phyloP scores from a whole-genome alignment of 805 yeast species.

The Candida anglica region DNA sequence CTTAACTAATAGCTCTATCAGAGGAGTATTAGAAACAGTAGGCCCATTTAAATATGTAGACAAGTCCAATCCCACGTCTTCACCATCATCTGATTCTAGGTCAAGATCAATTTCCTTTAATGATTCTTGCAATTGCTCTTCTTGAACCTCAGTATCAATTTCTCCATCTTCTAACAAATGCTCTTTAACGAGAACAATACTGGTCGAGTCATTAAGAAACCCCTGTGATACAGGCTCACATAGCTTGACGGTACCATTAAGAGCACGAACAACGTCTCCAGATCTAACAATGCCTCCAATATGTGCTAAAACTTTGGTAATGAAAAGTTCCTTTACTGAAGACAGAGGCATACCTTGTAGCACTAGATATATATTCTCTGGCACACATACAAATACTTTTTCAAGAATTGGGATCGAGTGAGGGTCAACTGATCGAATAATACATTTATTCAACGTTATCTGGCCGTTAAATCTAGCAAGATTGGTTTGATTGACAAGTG shows the following conservation, averaged over 20 bases:
- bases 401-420: conserved; percentile 36
- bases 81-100: conserved; percentile 8
- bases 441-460: conserved; percentile 39
- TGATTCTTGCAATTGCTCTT: conserved; percentile 4
- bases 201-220: conserved; percentile 37
- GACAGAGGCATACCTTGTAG: conserved; percentile 26
- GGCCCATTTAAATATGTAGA: conserved; percentile 31
- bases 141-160: neutral
- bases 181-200: conserved; percentile 48
- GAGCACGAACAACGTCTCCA: conserved; percentile 38
- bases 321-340: conserved; percentile 30
- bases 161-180: conserved; percentile 7
- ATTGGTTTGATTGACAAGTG: conserved; percentile 34
- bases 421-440: conserved; percentile 29
- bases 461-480: conserved; percentile 30
- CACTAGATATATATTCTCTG: conserved; percentile 34
- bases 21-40: conserved; percentile 13
- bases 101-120: too few relatives aligned
- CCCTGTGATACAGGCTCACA: conserved; percentile 82
- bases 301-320: conserved; percentile 17
- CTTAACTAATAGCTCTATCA: conserved; percentile 9
- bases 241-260: conserved; percentile 50
- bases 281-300: conserved; percentile 30
- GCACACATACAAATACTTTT: conserved; percentile 45
- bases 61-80: conserved; percentile 9